Evolutionary conservation across 768 basidiomycete species (phyloP), one percentile per base, ranked within the genome.

Genomic region (Lepiota venenata): DNA sequence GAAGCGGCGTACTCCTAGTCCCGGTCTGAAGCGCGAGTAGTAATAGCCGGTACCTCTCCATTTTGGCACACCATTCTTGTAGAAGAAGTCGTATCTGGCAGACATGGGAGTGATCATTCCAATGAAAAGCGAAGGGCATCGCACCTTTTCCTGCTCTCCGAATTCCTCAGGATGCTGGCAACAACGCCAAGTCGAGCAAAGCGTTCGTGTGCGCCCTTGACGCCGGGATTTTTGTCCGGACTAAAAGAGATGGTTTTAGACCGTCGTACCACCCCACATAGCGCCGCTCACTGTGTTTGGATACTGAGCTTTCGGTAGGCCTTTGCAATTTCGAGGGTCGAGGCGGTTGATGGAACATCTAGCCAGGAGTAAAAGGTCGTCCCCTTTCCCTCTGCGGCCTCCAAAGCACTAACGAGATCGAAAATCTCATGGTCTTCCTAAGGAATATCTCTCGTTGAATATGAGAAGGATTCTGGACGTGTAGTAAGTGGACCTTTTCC

Each of bases 41-140:
- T 98, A 98, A 71, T 98, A 98, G 41, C 93, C 91, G 29, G 91
- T 93, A 14, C 94, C 96, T 59, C 95, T 80, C 96, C 96, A 99
- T 66, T 81, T 90, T 0, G 96, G 96, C 3, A 99, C 93, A 18
- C 96, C 96, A 58, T 98, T 98, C 71, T 96, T 94, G 77, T 90
- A 91, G 80, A 98, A 99, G 69, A 91, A 91, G 68, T 92, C 89
- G 58, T 92, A 92, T 60, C 91, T 91, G 57, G 12, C 57, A 39
- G 44, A 25, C 16, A 46, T 22, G 15, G 27, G 46, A 45, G 55
- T 35, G 27, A 40, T 54, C 56, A 32, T 57, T n/a, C 9, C 29
- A n/a, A 47, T 36, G 27, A 10, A 7, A 12, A 29, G 9, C 18
- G 42, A 22, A 21, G 2, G 8, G 14, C 39, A 37, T 6, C 85